phyloP scores from a whole-genome alignment of 176 grass and related monocot species.

The Aechmea fasciata region DNA sequence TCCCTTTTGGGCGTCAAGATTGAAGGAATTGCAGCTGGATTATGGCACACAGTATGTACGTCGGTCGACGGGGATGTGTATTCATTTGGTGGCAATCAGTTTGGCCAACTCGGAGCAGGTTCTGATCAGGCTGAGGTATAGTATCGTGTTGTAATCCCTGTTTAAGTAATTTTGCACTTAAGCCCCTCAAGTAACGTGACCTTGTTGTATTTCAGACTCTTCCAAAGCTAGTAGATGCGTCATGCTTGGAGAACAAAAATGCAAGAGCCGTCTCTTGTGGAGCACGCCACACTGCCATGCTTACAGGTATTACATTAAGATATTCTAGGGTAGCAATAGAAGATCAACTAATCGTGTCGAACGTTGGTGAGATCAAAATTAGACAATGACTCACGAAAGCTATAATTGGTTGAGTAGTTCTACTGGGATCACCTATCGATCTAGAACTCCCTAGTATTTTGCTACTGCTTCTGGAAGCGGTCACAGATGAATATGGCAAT shows the following conservation, averaged over 20 bases:
- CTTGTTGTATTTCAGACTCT: conserved; percentile 54
- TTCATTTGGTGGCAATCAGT: conserved; percentile 96
- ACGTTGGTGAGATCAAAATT: too few relatives aligned
- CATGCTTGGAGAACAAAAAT: conserved; percentile 82
- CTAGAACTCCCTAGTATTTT: too few relatives aligned
- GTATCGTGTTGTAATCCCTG: background rate
- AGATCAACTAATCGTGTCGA: too few relatives aligned
- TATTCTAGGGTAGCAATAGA: background rate
- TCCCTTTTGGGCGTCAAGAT: conserved; percentile 89
- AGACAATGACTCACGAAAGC: too few relatives aligned
- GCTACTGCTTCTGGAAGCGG: too few relatives aligned
- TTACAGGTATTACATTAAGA: conserved; percentile 51
- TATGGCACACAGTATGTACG: conserved; percentile 95
- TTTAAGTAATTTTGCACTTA: background rate
- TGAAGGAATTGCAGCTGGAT: conserved; percentile 64
- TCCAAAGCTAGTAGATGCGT: conserved; percentile 76
- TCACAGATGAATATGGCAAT: too few relatives aligned
- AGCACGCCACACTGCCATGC: conserved; percentile 88
- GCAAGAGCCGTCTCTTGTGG: conserved; percentile 82
- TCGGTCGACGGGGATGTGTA: conserved; percentile 86
- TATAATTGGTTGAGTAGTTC: too few relatives aligned
- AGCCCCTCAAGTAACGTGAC: background rate
- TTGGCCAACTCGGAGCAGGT: conserved; percentile 89
- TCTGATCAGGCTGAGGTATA: conserved; percentile 97
- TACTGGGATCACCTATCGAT: too few relatives aligned